phyloP scores from a whole-genome alignment of 257 asterid species.

The Solanum chilense region DNA sequence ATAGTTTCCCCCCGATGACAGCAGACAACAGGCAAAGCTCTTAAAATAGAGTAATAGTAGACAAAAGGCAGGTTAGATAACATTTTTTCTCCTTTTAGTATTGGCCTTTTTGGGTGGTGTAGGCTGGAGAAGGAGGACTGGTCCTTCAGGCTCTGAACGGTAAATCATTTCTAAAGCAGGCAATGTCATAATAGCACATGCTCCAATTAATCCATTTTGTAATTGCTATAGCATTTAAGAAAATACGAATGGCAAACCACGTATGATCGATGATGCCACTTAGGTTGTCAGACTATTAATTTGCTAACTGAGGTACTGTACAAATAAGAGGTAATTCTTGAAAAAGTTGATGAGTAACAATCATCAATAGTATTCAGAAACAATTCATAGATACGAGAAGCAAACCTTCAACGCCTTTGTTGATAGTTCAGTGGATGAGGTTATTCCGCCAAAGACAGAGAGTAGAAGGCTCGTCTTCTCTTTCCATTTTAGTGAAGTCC shows the following conservation, averaged over 20 bases:
- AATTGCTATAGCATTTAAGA: background rate
- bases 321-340: background rate
- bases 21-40: background rate
- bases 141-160: background rate
- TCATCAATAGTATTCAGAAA: background rate
- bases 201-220: background rate
- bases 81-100: background rate
- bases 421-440: conserved; percentile 42
- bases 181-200: background rate
- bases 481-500: conserved; percentile 68
- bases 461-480: conserved; percentile 62
- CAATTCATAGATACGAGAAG: background rate
- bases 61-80: background rate
- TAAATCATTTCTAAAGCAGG: background rate
- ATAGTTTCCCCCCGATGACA: background rate
- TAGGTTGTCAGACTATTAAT: background rate
- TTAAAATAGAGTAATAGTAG: background rate
- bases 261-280: background rate
- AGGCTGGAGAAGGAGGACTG: background rate
- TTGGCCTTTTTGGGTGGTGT: background rate
- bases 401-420: conserved; percentile 38
- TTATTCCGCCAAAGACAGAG: conserved; percentile 51
- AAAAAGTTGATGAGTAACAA: background rate
- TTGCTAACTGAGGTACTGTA: background rate
- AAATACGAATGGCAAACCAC: background rate